Base-by-base conservation (phyloP, 345 rosid species). In the Eucalyptus paniculata region DNA sequence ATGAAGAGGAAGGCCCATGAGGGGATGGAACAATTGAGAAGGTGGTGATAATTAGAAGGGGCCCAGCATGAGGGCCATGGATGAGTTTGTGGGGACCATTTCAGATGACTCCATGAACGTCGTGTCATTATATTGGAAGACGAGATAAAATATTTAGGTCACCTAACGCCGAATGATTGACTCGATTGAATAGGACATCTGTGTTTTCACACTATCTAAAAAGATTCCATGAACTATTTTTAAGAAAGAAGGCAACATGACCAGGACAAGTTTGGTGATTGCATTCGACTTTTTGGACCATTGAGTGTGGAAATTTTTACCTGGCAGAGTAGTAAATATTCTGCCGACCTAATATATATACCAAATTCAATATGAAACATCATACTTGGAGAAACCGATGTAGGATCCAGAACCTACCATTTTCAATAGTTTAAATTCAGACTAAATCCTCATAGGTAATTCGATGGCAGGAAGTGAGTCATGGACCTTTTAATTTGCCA, bases 1-100 rank as follows among this genome's bases (percentile, higher is more conserved):
- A 91, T 95, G 94, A 93, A 89, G 92, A 91, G 23, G 83, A 72
- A 40, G 83, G 83, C 83, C 8, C 42, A 37, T 10, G 87, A 32
- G 15, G 87, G 3, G 87, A 37, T 32, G 60, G 40, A 10, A 54
- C 87, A 86, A 54, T 10, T 86, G 60, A 50, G 65, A 54, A 89
- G 88, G 87, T 92, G 2, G 86, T 82, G 88, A 93, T 77, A 23
- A 21, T 21, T 83, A 89, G 92, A 77, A 40, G 47, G 28, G 83
- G 47, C 3, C 47, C 24, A 77, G 83, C 24, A 8, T 40, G 8
- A 91, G 42, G 87, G 60, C 58, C 47, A 77, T 77, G 28, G 83
- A 77, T 77, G 83, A 77, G 42, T 77, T 77, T 21, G 83, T 21
- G 47, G 42, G 83, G 8, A 37, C 87, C 12, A 40, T 49, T 86